Evolutionary conservation across 495 filamentous ascomycete species (phyloP), one percentile per base, ranked within the genome.

Genomic region (Xylaria intraflava): DNA sequence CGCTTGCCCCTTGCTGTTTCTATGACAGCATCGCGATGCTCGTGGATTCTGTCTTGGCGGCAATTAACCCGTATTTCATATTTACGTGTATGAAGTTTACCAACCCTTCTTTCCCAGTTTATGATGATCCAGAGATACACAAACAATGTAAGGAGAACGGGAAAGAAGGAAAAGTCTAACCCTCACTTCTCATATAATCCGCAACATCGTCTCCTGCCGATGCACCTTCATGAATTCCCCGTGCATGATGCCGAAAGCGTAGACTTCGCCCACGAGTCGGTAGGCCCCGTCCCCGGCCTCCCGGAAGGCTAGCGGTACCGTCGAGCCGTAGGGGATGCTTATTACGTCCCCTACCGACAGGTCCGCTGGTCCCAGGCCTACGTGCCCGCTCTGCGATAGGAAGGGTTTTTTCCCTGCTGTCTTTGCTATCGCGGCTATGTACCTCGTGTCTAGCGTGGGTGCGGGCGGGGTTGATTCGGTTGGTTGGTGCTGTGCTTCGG

Each of bases 161-260:
- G 3, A 6, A 35, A 35, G 31, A 35, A 35, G 14, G 31, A 6
- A 35, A 35, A n/a, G n/a, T n/a, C n/a, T 38, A 4, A 38, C 14
- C 5, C 35, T 6, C 35, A 1, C 1, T 33, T 19, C n/a, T n/a
- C 47, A 54, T 42, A 54, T 23, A 54, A 54, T 38, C n/a, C 36
- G 36, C 40, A 56, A 31, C 30, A 38, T 6, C 11, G 38, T 56
- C 47, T 56, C 53, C 23, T 51, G 44, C 9, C 53, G 44, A 46
- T 56, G 53, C 46, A 56, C 53, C 14, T 56, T 56, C 53, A 56
- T 56, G 31, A 50, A 56, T 31, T 56, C 53, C 17, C 53, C 53
- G 8, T 56, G 46, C 53, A 56, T 56, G 30, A 56, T 56, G 20
- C 53, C 53, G 20, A 56, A 56, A 16, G 44, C 47, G 24, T 50